Conservation (phyloP, 164 flowering plant genomes). For the Nymphaea thermarum region DNA sequence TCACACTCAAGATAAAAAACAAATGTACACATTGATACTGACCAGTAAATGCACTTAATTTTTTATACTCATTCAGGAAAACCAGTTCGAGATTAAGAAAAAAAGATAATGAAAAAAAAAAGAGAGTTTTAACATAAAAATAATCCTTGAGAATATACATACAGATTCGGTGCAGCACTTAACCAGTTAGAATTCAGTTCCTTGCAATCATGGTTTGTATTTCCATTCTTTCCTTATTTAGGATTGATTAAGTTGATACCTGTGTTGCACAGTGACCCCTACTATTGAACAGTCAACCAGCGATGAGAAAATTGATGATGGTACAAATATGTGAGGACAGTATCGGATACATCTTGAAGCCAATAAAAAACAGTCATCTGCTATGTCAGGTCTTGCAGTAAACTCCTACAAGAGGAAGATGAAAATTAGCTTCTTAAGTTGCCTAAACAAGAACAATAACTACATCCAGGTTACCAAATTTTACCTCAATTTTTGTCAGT, state of each 20-base stretch:
- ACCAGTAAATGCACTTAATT: too few relatives aligned
- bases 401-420: constrained; percentile 49
- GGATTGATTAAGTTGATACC: constrained; percentile 24
- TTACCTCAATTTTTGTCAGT: constrained; percentile 64
- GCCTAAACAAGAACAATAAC: background rate
- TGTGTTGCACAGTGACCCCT: constrained; percentile 91
- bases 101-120: too few relatives aligned
- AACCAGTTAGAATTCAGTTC: too few relatives aligned
- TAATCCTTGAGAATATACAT: background rate
- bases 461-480: background rate
- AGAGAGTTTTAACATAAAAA: too few relatives aligned
- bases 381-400: constrained; percentile 88
- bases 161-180: background rate
- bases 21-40: too few relatives aligned
- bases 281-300: constrained; percentile 81
- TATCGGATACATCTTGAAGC: constrained; percentile 97
- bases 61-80: too few relatives aligned
- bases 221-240: too few relatives aligned
- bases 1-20: too few relatives aligned
- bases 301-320: constrained; percentile 66
- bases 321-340: constrained; percentile 84
- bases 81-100: too few relatives aligned
- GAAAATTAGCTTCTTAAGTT: background rate
- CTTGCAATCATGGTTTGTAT: too few relatives aligned
- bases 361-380: constrained; percentile 94